Evolutionary conservation across 768 basidiomycete genomes (phyloP).

Genomic region (Kwoniella pini): DNA sequence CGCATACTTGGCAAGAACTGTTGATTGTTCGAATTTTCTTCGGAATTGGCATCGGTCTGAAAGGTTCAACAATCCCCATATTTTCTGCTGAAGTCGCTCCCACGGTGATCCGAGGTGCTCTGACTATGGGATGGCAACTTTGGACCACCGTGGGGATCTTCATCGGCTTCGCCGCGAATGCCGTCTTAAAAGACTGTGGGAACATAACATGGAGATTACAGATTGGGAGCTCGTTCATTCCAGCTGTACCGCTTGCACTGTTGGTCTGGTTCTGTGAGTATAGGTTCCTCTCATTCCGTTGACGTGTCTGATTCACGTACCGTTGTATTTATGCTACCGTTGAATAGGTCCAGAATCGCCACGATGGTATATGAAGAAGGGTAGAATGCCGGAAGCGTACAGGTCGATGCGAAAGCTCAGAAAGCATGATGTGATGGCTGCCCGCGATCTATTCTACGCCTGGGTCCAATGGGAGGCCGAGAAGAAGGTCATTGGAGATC

Average conservation of each 20-base stretch:
- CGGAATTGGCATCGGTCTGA: slow-evolving; percentile 45
- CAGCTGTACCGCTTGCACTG: slow-evolving; percentile 26
- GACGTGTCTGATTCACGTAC: too few species aligned
- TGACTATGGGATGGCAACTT: slow-evolving; percentile 75
- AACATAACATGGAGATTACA: slow-evolving; percentile 54
- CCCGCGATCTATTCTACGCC: slow-evolving; percentile 56
- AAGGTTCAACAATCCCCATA: slow-evolving; percentile 60
- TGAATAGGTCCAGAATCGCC: slow-evolving; percentile 42
- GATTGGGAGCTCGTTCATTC: slow-evolving; percentile 46
- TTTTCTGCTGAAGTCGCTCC: slow-evolving; percentile 76
- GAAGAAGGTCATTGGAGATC: slow-evolving; percentile 12
- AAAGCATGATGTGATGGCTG: slow-evolving; percentile 50
- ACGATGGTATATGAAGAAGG: slow-evolving; percentile 54
- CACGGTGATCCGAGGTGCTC: slow-evolving; percentile 75
- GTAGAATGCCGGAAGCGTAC: slow-evolving; percentile 48
- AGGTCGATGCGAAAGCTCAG: slow-evolving; percentile 48
- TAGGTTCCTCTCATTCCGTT: background rate
- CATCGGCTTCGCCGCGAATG: slow-evolving; percentile 52
- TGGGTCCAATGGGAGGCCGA: slow-evolving; percentile 49
- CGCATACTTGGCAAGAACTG: slow-evolving; percentile 35
- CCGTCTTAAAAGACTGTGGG: slow-evolving; percentile 40
- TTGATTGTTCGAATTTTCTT: slow-evolving; percentile 30
- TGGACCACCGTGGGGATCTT: slow-evolving; percentile 56
- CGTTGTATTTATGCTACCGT: too few species aligned
- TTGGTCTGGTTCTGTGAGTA: slow-evolving; percentile 43